These are phyloP conservation scores for Podospora tetraspora DNA, from an alignment of 495 filamentous ascomycete genomes.

Conservation along the genomic window DNA sequence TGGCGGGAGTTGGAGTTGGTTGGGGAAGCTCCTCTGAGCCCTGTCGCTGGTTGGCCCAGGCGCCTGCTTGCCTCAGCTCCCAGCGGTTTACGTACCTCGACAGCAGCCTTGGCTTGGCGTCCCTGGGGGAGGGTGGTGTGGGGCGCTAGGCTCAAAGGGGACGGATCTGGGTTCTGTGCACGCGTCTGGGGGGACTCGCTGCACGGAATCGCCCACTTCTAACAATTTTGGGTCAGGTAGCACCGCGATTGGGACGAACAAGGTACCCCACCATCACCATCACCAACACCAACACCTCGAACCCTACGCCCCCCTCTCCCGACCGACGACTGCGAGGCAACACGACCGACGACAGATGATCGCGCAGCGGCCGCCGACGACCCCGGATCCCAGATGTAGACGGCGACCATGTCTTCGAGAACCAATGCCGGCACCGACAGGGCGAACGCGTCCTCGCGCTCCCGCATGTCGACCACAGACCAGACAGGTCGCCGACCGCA, in stretches of 20 bases:
- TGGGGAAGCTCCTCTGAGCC: not conserved
- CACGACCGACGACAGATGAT: constrained; percentile 10
- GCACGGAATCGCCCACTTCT: not conserved
- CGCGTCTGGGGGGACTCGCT: not conserved
- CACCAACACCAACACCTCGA: not conserved
- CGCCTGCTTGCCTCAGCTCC: not conserved
- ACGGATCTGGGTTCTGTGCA: not conserved
- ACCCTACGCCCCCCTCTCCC: too few species aligned
- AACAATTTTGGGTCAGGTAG: not conserved
- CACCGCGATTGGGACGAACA: not conserved
- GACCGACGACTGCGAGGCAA: not conserved
- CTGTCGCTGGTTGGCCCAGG: not conserved
- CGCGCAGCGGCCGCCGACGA: constrained; percentile 4
- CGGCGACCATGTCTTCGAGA: constrained; percentile 40
- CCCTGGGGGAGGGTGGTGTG: not conserved
- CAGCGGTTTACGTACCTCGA: constrained; percentile 11
- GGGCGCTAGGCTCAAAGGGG: constrained; percentile 3
- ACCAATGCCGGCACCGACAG: constrained; percentile 30
- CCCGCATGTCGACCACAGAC: constrained; percentile 32
- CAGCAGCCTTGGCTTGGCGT: constrained; percentile 11
- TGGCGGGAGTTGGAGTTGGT: not conserved
- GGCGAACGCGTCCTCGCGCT: constrained; percentile 25
- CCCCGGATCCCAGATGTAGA: constrained; percentile 27
- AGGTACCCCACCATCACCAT: not conserved
- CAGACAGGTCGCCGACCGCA: constrained; percentile 13